Evolutionary conservation across 768 basidiomycete species (phyloP).

Genomic region (Clathrus columnatus): DNA sequence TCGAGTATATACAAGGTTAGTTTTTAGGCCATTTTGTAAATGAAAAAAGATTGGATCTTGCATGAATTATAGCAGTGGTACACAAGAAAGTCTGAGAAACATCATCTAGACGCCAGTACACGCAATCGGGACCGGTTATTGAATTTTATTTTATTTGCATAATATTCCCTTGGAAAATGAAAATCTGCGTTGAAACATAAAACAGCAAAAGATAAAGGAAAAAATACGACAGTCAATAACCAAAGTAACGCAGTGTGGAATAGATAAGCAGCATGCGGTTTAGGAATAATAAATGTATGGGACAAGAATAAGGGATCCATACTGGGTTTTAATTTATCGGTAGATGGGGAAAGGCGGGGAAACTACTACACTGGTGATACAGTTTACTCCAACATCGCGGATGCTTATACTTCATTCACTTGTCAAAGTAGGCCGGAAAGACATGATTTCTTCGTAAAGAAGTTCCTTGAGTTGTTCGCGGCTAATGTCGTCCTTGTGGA

Average conservation of each 20-base stretch:
- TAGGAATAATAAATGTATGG: neutral
- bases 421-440: constrained; percentile 54
- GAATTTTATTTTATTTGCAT: too few species aligned
- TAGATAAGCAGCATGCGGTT: neutral
- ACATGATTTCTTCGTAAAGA: constrained; percentile 90
- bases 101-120: too few species aligned
- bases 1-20: too few species aligned
- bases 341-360: neutral
- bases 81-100: too few species aligned
- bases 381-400: neutral
- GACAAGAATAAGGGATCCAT: neutral
- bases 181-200: neutral
- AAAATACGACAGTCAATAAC: neutral
- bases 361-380: neutral
- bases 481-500: constrained; percentile 93
- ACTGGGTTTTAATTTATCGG: neutral
- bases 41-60: too few species aligned
- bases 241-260: neutral
- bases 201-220: neutral
- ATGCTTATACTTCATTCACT: neutral
- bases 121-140: too few species aligned
- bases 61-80: too few species aligned
- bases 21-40: too few species aligned
- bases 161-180: neutral
- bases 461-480: constrained; percentile 93